Base-by-base conservation (phyloP, 129 eudicot genomes). In the Pittosporum tobira region DNA sequence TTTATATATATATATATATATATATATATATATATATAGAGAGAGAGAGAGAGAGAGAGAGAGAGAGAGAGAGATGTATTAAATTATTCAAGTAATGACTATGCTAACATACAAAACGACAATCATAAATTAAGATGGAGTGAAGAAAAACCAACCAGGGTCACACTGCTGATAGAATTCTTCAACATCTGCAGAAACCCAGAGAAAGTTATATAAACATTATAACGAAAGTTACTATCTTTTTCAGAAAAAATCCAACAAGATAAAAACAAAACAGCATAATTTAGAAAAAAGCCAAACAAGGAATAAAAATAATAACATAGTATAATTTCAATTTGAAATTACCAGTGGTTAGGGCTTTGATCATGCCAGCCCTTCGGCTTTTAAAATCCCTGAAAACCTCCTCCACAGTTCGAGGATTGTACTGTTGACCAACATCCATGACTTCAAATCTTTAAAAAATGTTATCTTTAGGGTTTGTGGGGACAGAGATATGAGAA, bases 111-210 rank as follows among this genome's bases (percentile, higher is more conserved):
- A 3, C 20, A 47, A 9, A 18, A 48, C 52, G 48, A 19, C 9
- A 63, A 26, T 44, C 22, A 38, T 10, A 6, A 62, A n/a, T 11
- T 16, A 45, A 18, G 20, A 3, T 45, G n/a, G 10, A 45, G 49
- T 15, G 19, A 31, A 19, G 3, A 31, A 31, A 5, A 45, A 61
- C 65, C 7, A 61, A 52, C 50, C 60, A 19, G 70, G 70, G 60
- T 65, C 70, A 65, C 62, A 65, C 60, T 44, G 62, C 51, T 40
- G 62, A 42, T 42, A 53, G 4, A 65, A 65, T 6, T 65, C 51
- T 40, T 65, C 70, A 54, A 65, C 61, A 65, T 65, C 70, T 44
- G 53, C 54, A 45, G 25, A 61, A 61, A 27, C 65, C 51, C 51
- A 42, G 27, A 42, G n/a, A 61, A 61, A 45, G 34, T 27, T 11